These are phyloP conservation scores for Nigrograna mackinnonii DNA, from an alignment of 2,329 filamentous ascomycete species.

Conservation along the genomic window DNA sequence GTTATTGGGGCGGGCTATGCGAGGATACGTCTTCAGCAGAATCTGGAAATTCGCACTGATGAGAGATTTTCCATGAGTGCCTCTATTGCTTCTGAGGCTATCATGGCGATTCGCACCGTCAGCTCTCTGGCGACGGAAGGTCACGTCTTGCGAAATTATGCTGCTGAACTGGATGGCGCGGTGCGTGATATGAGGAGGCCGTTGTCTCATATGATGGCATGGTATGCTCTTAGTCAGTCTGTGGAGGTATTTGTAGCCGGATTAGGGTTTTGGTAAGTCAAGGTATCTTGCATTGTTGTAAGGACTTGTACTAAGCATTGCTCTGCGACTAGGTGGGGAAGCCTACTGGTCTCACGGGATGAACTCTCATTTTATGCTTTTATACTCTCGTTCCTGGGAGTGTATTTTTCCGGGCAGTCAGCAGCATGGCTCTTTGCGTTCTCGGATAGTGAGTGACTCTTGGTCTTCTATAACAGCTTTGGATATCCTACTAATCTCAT, in stretches of 20 bases:
- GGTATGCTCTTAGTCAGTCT: conserved; percentile 81
- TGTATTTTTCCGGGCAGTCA: background rate
- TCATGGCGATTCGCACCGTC: conserved; percentile 10
- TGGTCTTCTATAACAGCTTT: too few relatives aligned
- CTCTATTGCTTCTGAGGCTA: conserved; percentile 6
- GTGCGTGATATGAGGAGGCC: background rate
- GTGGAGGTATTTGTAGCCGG: conserved; percentile 56
- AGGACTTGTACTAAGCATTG: too few relatives aligned
- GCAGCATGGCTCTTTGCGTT: background rate
- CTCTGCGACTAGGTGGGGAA: background rate
- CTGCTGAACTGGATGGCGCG: background rate
- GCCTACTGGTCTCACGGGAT: too few relatives aligned
- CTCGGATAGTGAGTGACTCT: too few relatives aligned
- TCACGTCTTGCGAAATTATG: background rate
- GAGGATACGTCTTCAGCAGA: background rate
- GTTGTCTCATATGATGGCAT: background rate
- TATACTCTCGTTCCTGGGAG: too few relatives aligned
- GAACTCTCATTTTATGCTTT: too few relatives aligned
- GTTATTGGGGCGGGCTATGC: background rate
- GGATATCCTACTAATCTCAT: too few relatives aligned
- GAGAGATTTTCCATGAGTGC: background rate
- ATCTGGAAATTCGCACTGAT: background rate
- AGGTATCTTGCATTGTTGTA: too few relatives aligned
- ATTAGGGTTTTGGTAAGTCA: conserved; percentile 41
- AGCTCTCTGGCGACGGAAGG: background rate